Conservation (phyloP, 179 eudicot genomes). For the Spinacia oleracea region DNA sequence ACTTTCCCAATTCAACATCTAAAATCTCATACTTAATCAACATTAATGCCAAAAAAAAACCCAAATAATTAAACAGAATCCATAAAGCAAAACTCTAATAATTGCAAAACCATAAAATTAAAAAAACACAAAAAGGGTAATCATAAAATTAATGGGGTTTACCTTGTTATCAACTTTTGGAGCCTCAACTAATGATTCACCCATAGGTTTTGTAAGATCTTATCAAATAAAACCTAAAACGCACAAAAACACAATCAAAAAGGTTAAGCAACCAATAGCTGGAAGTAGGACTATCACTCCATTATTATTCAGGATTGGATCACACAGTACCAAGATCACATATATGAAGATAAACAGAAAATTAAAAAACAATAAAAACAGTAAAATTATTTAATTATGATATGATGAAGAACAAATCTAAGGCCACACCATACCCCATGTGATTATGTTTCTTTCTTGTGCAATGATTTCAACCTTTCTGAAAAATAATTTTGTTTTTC, state of each 20-base stretch:
- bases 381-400: constrained; percentile 33
- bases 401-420: constrained; percentile 33
- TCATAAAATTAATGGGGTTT: constrained; percentile 27
- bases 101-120: constrained; percentile 7
- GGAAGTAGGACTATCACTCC: constrained; percentile 36
- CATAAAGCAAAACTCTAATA: constrained; percentile 3
- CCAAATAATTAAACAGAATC: constrained; percentile 4
- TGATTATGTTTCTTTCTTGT: constrained; percentile 36
- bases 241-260: constrained; percentile 7
- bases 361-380: constrained; percentile 35
- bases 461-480: constrained; percentile 37
- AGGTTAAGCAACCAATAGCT: constrained; percentile 28
- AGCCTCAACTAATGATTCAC: constrained; percentile 61
- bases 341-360: constrained; percentile 4
- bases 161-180: constrained; percentile 54
- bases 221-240: constrained; percentile 25
- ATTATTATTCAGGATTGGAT: constrained; percentile 32
- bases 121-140: constrained; percentile 27
- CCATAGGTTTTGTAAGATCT: constrained; percentile 46
- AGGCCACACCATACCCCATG: constrained; percentile 33
- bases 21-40: constrained; percentile 14
- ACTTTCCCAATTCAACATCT: constrained; percentile 20
- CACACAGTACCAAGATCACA: constrained; percentile 40
- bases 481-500: neutral
- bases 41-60: constrained; percentile 20